These are phyloP conservation scores for Bacidia gigantensis DNA, from an alignment of 495 filamentous ascomycete genomes.

Conservation along the genomic window DNA sequence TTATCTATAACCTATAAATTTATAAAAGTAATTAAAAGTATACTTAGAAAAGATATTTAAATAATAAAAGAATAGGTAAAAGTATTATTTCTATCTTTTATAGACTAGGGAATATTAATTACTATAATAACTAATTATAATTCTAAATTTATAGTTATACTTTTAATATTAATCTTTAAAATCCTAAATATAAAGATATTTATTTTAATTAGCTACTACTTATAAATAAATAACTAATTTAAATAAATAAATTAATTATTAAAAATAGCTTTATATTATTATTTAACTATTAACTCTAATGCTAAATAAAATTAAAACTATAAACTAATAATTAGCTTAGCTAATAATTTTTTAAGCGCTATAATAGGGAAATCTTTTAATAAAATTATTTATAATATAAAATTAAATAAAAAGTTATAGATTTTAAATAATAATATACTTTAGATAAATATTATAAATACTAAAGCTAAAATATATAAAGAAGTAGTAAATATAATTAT, in stretches of 20 bases:
- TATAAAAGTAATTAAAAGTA: not conserved
- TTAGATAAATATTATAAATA: not conserved
- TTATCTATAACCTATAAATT: conserved; percentile 3
- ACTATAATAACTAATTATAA: not conserved
- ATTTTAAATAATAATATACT: not conserved
- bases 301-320: not conserved
- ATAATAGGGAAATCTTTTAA: not conserved
- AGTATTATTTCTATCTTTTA: not conserved
- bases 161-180: conserved; percentile 1
- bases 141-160: conserved; percentile 1
- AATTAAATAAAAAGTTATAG: not conserved
- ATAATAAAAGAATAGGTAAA: not conserved
- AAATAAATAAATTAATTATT: not conserved
- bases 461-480: not conserved
- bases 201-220: not conserved
- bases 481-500: not conserved
- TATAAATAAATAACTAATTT: conserved; percentile 1
- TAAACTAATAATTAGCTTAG: not conserved
- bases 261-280: not conserved
- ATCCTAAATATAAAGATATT: conserved; percentile 1
- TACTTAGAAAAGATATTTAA: not conserved
- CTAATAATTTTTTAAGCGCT: not conserved
- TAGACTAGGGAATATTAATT: not conserved
- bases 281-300: not conserved
- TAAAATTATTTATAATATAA: conserved; percentile 1